Evolutionary conservation across 1,284 basidiomycete genomes (phyloP).

Genomic region (Apiotrichum sp.): DNA sequence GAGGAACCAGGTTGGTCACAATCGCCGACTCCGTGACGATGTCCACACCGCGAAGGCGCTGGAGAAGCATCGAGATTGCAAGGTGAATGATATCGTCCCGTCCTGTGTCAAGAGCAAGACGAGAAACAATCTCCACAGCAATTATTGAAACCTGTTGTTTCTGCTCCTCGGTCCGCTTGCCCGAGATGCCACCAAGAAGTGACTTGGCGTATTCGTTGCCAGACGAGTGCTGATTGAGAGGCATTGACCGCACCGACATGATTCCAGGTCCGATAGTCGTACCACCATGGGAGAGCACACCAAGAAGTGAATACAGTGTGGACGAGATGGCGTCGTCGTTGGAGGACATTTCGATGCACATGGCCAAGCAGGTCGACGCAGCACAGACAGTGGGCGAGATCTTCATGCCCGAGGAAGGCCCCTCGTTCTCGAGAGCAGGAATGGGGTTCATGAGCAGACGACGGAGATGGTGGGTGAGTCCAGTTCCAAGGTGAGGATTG

Average conservation of each 20-base stretch:
- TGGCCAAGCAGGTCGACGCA: constrained; percentile 80
- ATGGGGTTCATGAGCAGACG: constrained; percentile 83
- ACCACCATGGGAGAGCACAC: constrained; percentile 74
- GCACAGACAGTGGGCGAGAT: constrained; percentile 64
- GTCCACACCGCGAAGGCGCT: constrained; percentile 76
- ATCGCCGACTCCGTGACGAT: constrained; percentile 83
- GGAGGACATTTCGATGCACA: constrained; percentile 82
- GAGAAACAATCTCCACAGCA: constrained; percentile 81
- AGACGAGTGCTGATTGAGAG: constrained; percentile 1
- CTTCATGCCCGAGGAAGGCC: constrained; percentile 47
- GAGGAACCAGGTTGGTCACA: constrained; percentile 81
- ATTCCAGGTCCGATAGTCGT: constrained; percentile 20
- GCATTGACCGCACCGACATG: constrained; percentile 24
- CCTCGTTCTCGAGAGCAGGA: constrained; percentile 79
- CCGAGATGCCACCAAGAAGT: neutral
- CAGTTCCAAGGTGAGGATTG: constrained; percentile 69
- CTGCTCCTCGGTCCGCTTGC: constrained; percentile 65
- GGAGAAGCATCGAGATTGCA: constrained; percentile 86
- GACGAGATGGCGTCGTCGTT: constrained; percentile 89
- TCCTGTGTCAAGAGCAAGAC: constrained; percentile 72
- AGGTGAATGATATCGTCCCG: constrained; percentile 77
- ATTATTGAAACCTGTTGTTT: constrained; percentile 77
- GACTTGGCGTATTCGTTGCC: constrained; percentile 5
- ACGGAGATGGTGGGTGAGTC: constrained; percentile 73
- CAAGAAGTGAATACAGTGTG: constrained; percentile 90